Evolutionary conservation across 2,329 filamentous ascomycete species (phyloP), one percentile per base, ranked within the genome.

Genomic region (Penicillium thymicola): DNA sequence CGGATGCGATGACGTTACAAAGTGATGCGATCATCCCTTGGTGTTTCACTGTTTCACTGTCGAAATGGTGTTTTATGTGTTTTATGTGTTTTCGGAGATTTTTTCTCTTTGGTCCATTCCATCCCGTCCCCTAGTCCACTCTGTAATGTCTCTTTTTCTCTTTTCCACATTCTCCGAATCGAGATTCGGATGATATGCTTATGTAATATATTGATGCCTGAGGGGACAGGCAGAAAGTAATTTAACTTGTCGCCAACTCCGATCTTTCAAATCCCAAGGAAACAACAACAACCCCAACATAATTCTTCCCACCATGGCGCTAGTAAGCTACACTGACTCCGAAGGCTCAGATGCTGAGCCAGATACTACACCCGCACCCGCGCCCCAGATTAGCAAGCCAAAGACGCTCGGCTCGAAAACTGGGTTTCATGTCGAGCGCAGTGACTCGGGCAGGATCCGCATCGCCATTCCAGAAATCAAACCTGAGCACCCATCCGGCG

Each of bases 261-360:
- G 5, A 40, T 40, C 34, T 28, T 13, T 14, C n/a, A 36, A 25
- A 36, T 34, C 16, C 23, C 4, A 30, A 25, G 11, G 30, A 14
- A 18, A n/a, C 43, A 36, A 32, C 30, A 32, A 40, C 44, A 4
- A 27, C 21, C 44, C 16, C 16, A 25, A 25, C 32, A 18, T 21
- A 46, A 44, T 13, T 30, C 16, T 45, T 45, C 13, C 34, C 55
- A 64, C n/a, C 38, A 94, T 94, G 89, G 87, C 83, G 14, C 79
- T 96, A 30, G 90, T 94, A 63, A 86, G 88, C 59, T 96, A 95
- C 67, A 92, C 90, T 4, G 90, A 92, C 71, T 94, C 87, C 0
- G 87, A 89, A 65, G 78, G 74, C 45, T 91, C 87, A 13, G 88
- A 89, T 53, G 80, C 80, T 16, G 87, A 89, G 53, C 67, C 43